Base-by-base conservation (phyloP, 2,329 filamentous ascomycete genomes). In the Hymenoscyphus linearis region DNA sequence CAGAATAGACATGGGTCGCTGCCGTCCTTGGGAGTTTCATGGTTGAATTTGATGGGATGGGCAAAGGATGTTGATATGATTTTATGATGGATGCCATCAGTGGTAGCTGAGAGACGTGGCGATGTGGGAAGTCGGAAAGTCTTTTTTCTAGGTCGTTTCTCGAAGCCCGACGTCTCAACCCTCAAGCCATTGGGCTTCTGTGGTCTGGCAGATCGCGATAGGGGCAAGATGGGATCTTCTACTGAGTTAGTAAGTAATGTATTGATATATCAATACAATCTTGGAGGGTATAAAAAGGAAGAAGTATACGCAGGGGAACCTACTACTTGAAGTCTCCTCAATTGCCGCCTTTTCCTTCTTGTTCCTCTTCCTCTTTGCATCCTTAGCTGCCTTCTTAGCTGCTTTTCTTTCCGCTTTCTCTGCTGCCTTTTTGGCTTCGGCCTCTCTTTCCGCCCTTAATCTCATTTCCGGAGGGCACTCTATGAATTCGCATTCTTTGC, bases 41-140 rank as follows among this genome's bases (percentile, higher is more conserved):
- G 66, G 55, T 71, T 70, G 64, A 73, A 72, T 2, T 27, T 61
- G 3, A 73, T 68, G 0, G 71, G 71, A 52, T 72, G 70, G 6
- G 64, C 66, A 56, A 71, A 72, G 0, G 58, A 26, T 0, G 71
- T 73, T 0, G n/a, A 65, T 37, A 72, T 70, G 3, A 31, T 37
- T 22, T 53, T 59, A 26, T 58, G 54, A 27, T n/a, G 36, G 26
- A 37, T 59, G 5, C 52, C 57, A 16, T 56, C 54, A 13, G 54
- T 56, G 54, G 36, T 25, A 56, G 34, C 18, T 18, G 22, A 14
- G 35, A 37, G 54, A 26, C 14, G 18, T 34, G 54, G 34, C 14
- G 25, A 26, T 12, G 12, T 22, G 35, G 54, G 35, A 50, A 50
- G 44, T 13, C 22, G 44, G 6, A 25, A 50, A 10, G 1, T 22